Conservation (phyloP, 2,329 filamentous ascomycete genomes). For the Phyllosticta citribraziliensis region DNA sequence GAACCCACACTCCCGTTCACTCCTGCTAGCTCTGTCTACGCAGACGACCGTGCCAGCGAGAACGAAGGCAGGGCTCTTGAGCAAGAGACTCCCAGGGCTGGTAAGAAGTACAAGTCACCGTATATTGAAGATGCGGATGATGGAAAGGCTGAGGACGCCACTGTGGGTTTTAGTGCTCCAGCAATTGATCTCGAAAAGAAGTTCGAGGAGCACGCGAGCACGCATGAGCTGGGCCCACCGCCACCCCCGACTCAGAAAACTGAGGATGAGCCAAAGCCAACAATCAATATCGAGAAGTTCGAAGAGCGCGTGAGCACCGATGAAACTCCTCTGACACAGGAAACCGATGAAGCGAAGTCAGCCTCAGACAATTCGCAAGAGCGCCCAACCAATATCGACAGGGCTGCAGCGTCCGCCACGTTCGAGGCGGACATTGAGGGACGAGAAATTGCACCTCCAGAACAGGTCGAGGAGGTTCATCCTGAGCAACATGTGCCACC, state of each 20-base stretch:
- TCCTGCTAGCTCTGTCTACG: conserved; percentile 5
- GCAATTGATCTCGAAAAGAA: neutral
- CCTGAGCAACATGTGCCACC: neutral
- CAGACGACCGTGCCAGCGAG: neutral
- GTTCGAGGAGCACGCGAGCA: neutral
- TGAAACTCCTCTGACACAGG: too few species aligned
- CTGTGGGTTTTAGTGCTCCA: neutral
- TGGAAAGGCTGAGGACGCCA: neutral
- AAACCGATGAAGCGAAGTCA: neutral
- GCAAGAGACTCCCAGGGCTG: neutral
- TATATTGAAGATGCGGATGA: conserved; percentile 1
- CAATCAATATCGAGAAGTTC: too few species aligned
- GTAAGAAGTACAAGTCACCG: neutral
- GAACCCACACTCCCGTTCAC: neutral
- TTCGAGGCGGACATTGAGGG: neutral
- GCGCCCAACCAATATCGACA: neutral
- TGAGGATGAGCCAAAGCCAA: too few species aligned
- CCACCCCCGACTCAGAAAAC: neutral
- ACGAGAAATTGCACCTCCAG: neutral
- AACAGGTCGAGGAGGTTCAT: neutral
- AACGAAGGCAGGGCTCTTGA: neutral
- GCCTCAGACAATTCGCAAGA: neutral
- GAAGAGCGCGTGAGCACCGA: too few species aligned
- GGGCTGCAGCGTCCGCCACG: neutral
- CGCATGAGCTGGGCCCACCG: neutral